Percentiles rank a stretch among this genome's conserved stretches.
Conservation (phyloP, 1,284 basidiomycete genomes). For the Boletus albobrunnescens region DNA sequence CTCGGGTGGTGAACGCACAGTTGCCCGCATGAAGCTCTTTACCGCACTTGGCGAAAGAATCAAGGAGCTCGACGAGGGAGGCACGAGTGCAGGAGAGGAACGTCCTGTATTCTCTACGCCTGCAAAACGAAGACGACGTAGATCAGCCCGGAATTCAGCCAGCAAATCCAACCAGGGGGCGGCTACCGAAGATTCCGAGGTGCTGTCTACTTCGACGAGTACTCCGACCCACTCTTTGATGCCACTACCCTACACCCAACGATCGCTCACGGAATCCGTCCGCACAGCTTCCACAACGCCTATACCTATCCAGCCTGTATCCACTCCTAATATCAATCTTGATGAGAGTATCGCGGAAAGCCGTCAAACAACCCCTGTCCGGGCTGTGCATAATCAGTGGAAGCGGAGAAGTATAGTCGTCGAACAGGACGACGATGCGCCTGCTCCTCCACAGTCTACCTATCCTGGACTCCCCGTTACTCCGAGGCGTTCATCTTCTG, state of each 20-base stretch:
- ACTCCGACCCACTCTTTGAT: constrained; percentile 57
- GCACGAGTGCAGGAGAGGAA: constrained; percentile 63
- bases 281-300: constrained; percentile 31
- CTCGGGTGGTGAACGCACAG: constrained; percentile 69
- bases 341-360: constrained; percentile 31
- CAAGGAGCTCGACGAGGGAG: constrained; percentile 59
- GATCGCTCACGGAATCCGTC: constrained; percentile 20
- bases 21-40: constrained; percentile 63
- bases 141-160: constrained; percentile 55
- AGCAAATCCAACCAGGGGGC: constrained; percentile 42
- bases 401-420: constrained; percentile 65
- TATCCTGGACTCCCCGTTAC: constrained; percentile 34
- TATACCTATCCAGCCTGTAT: constrained; percentile 28
- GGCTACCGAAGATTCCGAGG: constrained; percentile 61
- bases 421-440: constrained; percentile 56
- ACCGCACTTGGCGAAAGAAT: constrained; percentile 59
- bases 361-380: constrained; percentile 35
- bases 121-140: constrained; percentile 52
- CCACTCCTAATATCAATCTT: constrained; percentile 27
- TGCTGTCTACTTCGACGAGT: constrained; percentile 53
- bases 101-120: constrained; percentile 40
- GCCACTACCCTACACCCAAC: constrained; percentile 40
- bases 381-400: constrained; percentile 32
- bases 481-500: constrained; percentile 33
- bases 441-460: constrained; percentile 35